A percentile compares a stretch with the other conserved stretches of the same genome.
Evolutionary conservation across 352 stramenopile genomes (phyloP).

Genomic region (Phytophthora cajani): DNA sequence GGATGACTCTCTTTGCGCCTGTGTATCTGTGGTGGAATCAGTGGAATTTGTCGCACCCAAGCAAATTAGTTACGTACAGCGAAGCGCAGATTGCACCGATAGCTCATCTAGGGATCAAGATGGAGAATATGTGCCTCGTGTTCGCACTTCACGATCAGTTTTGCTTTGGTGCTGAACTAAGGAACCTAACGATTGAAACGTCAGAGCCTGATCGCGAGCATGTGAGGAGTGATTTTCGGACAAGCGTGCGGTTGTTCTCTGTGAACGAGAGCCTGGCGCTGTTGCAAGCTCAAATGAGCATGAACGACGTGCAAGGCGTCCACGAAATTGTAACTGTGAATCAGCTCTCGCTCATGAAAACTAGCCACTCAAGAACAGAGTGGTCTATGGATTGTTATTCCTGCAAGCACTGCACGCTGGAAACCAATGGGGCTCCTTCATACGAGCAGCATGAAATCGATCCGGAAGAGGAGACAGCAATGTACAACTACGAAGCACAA

Average conservation of each 20-base stretch:
- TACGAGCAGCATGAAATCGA: constrained; percentile 31
- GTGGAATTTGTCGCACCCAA: constrained; percentile 79
- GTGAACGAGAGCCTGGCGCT: constrained; percentile 31
- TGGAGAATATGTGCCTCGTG: constrained; percentile 57
- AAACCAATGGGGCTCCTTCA: constrained; percentile 18
- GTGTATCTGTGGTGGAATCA: constrained; percentile 88
- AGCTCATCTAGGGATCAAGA: constrained; percentile 56
- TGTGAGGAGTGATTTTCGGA: constrained; percentile 45
- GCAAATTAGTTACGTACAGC: constrained; percentile 56
- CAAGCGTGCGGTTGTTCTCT: constrained; percentile 50
- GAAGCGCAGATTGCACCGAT: constrained; percentile 70
- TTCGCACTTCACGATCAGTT: constrained; percentile 67
- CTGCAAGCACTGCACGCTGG: constrained; percentile 47
- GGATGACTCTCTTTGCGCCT: constrained; percentile 81
- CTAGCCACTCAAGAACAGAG: constrained; percentile 55
- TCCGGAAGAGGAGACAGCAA: constrained; percentile 50
- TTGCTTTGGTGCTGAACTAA: constrained; percentile 61
- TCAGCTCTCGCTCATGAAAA: constrained; percentile 43
- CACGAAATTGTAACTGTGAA: constrained; percentile 57
- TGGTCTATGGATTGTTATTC: constrained; percentile 57
- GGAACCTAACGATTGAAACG: constrained; percentile 40
- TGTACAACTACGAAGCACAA: constrained; percentile 73
- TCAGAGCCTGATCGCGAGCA: constrained; percentile 42
- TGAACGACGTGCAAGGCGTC: constrained; percentile 23
- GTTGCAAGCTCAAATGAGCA: constrained; percentile 39